Evolutionary conservation across 1,284 basidiomycete species (phyloP), one percentile per base, ranked within the genome.

Genomic region (Fomes fomentarius): DNA sequence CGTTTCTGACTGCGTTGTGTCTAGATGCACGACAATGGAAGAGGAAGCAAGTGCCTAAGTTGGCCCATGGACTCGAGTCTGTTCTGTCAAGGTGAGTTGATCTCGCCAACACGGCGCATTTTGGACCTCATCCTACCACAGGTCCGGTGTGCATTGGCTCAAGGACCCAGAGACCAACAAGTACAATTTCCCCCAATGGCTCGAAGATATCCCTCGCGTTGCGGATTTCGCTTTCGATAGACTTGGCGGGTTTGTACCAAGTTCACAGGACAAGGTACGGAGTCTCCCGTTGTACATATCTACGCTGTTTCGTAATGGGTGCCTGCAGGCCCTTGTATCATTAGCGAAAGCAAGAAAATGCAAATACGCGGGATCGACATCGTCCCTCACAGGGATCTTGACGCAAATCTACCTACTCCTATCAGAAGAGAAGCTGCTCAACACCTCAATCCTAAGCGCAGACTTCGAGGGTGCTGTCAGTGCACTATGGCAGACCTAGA

Each of bases 171-270:
- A 93, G 9, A 91, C 94, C 0, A 81, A 85, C 6, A 89, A 93
- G 7, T 96, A 93, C 74, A 97, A 97, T 69, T 98, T 94, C 67
- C 74, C 86, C 0, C 82, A 84, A 1, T 82, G 81, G 65, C 73
- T 94, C 3, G 82, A 89, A 66, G 73, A 73, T 7, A 84, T 98
- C 40, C 91, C 95, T 0, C 78, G 84, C 52, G 86, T 94, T 2
- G 83, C 83, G n/a, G 85, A 96, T 45, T 98, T 98, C 65, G 94
- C 90, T n/a, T 97, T 94, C 57, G 85, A 91, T 54, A 83, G 91
- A 1, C 71, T 96, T 0, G 79, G 83, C 3, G 80, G 83, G 0
- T 99, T 98, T 64, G 73, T 93, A 31, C 89, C 81, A 26, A 94
- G 94, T 55, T 94, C 92, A 4, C 76, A 79, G 51, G 96, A 99